Evolutionary conservation across 2,329 filamentous ascomycete genomes (phyloP), one percentile per base, ranked within the genome.

Genomic region (Claviceps citrina): DNA sequence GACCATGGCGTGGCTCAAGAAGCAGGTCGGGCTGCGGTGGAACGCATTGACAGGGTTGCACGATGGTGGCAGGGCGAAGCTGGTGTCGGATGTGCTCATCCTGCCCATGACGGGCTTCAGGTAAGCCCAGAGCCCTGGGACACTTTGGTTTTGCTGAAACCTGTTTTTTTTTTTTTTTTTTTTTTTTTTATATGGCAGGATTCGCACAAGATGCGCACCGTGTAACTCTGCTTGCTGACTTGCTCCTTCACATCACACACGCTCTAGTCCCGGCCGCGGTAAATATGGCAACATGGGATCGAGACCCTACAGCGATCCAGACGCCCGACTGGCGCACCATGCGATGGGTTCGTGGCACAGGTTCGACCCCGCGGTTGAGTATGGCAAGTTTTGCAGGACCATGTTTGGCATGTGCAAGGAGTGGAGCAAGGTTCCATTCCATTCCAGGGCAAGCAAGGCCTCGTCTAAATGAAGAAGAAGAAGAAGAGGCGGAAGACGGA

Each of bases 241-340:
- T n/a, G n/a, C n/a, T n/a, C n/a, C 7, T 18, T 37, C n/a, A 9
- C 19, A 13, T 18, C 16, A 10, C 30, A 8, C 22, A 24, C n/a
- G n/a, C 8, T 39, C 13, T 24, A 49, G 45, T 19, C 49, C 45
- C 10, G 48, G 49, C 28, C 49, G 47, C 6, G 49, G 47, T 27
- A 43, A 30, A n/a, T 49, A 49, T 22, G 48, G 47, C 32, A 51
- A 47, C 39, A 50, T 51, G 49, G 49, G 49, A 27, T 51, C 49
- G 7, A 49, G 44, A 25, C 49, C 49, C 5, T 40, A 49, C 38
- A 45, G 36, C 16, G 40, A 50, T 30, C 39, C 44, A 12, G 46
- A 51, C 27, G 49, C 49, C 12, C 40, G 49, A 13, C 43, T 51
- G 2, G 44, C 44, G 5, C 49, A 51, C 20, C 49, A 49, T 33